A percentile compares a stretch with the other conserved stretches of the same genome.
These are phyloP conservation scores for Lindgomyces ingoldianus DNA, from an alignment of 495 filamentous ascomycete genomes.

Conservation along the genomic window DNA sequence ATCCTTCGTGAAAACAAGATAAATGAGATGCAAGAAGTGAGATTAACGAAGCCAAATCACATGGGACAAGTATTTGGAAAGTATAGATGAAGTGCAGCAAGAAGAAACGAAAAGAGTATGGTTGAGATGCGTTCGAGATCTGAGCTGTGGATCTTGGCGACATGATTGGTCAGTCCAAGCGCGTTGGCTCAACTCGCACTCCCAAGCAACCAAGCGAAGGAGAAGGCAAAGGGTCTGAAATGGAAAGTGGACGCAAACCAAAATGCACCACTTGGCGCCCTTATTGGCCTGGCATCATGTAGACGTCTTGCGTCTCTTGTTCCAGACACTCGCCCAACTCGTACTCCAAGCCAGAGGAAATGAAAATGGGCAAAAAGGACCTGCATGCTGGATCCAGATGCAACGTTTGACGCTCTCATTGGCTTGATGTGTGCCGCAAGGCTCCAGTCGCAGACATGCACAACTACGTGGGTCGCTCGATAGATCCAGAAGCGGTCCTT, in stretches of 20 bases:
- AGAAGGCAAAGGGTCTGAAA: not conserved
- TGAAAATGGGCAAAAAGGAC: constrained; percentile 23
- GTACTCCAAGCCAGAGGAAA: constrained; percentile 18
- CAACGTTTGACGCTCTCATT: constrained; percentile 28
- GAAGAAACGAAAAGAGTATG: not conserved
- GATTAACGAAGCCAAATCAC: not conserved
- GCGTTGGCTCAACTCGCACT: not conserved
- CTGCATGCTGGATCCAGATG: constrained; percentile 5
- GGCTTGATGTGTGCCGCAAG: constrained; percentile 20
- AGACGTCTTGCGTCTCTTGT: not conserved
- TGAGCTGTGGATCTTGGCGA: not conserved
- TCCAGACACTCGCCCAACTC: constrained; percentile 10
- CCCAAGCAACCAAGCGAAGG: not conserved
- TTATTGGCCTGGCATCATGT: not conserved
- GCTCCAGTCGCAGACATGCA: constrained; percentile 28
- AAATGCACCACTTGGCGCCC: not conserved
- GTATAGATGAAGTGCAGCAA: not conserved
- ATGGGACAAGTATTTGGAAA: not conserved
- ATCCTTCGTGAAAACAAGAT: not conserved
- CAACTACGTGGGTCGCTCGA: constrained; percentile 19
- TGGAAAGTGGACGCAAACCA: not conserved
- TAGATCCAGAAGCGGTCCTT: constrained; percentile 9
- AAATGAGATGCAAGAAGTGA: not conserved
- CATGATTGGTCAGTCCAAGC: not conserved
- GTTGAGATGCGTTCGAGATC: not conserved